Conservation (phyloP, 768 basidiomycete genomes). For the Leucocoprinus sp. region DNA sequence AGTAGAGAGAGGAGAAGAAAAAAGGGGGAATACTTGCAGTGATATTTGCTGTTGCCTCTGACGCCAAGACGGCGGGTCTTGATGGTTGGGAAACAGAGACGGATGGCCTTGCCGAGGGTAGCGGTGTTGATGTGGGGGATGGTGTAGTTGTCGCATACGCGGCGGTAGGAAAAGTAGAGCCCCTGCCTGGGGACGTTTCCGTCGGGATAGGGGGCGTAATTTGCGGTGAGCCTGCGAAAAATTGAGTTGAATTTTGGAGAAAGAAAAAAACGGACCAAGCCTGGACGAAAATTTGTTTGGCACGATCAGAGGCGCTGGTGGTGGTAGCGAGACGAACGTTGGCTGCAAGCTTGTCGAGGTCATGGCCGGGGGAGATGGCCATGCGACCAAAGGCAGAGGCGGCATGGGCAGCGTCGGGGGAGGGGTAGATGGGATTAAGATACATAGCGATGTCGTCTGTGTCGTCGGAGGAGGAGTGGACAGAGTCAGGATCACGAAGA, state of each 20-base stretch:
- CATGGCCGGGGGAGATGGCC: conserved; percentile 69
- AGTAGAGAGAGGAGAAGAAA: conserved; percentile 21
- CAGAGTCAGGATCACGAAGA: conserved; percentile 77
- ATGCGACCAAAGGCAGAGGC: conserved; percentile 72
- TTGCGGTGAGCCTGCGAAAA: conserved; percentile 64
- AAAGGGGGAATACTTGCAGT: conserved; percentile 49
- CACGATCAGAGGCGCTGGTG: conserved; percentile 84
- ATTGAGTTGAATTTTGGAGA: conserved; percentile 13
- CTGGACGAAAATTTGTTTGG: conserved; percentile 90
- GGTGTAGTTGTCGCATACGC: conserved; percentile 87
- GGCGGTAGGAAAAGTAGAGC: conserved; percentile 86
- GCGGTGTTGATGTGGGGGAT: conserved; percentile 95
- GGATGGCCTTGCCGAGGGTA: conserved; percentile 89
- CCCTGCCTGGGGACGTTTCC: conserved; percentile 92
- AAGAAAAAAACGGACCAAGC: conserved; percentile 57
- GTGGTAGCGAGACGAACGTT: conserved; percentile 86
- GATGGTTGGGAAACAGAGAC: conserved; percentile 89
- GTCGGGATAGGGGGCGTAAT: conserved; percentile 86
- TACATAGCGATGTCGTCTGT: conserved; percentile 84
- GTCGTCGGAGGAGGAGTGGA: conserved; percentile 82
- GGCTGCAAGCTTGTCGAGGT: conserved; percentile 77
- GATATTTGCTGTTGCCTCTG: conserved; percentile 93
- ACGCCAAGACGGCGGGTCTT: conserved; percentile 91
- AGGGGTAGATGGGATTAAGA: conserved; percentile 40
- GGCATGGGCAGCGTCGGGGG: conserved; percentile 51